Base-by-base conservation (phyloP, 331 rosid species). In the Dryas integrifolia region DNA sequence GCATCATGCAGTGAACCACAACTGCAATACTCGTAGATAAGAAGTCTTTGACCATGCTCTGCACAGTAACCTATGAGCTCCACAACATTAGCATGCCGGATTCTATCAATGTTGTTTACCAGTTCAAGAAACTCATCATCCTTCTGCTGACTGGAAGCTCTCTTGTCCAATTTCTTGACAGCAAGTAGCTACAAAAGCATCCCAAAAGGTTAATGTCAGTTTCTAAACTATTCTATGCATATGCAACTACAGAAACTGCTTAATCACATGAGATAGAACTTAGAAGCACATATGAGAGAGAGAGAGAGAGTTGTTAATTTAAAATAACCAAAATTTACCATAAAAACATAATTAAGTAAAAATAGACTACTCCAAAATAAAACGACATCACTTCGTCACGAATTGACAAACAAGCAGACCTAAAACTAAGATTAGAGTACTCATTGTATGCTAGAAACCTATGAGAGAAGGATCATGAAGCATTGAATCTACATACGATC, bases 41-140 rank as follows among this genome's bases (percentile, higher is more conserved):
- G 87, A 86, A 91, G 97, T 85, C 90, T 91, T 78, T 91, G 88
- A 55, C 89, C 97, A 78, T 91, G 86, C 88, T 91, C 97, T 21
- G 90, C 76, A 80, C 97, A 89, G 78, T 89, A 93, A 38, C 98
- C 98, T 49, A 84, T 58, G 53, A 91, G 96, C 85, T 85, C 91
- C 49, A 89, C 97, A 64, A 88, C 79, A 77, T 89, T 89, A 67
- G 88, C 84, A 80, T 91, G 92, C 81, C 96, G 86, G 76, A 93
- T 91, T 77, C 84, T 65, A 79, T 89, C 97, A 70, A 91, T 82
- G 47, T 67, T 85, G 86, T 89, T 81, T 62, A 91, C 87, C 45
- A 93, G 76, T 65, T 93, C 96, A 48, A 89, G 86, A 82, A 93
- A 93, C 43, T 87, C 96, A 3, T 84, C 91, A 39, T 89, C 95